Evolutionary conservation across 139 green algal species (phyloP).

Genomic region (Micractinium conductrix): DNA sequence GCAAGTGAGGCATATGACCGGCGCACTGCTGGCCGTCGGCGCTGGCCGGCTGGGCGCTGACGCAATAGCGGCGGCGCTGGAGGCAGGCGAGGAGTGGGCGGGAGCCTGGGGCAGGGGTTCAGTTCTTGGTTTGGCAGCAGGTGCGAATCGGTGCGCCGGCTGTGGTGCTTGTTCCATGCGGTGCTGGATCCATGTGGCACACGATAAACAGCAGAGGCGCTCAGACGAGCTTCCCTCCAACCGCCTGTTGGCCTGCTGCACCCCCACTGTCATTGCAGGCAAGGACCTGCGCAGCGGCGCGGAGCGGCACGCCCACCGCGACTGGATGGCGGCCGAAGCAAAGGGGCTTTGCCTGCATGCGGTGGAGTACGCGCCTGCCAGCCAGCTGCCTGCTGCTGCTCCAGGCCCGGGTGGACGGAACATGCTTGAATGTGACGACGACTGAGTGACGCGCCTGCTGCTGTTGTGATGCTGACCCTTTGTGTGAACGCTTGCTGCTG

Average conservation of each 20-base stretch:
- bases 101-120: no score
- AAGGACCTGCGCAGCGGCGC: no score
- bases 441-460: no score
- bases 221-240: no score
- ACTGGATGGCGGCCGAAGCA: conserved; percentile 65
- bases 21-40: conserved; percentile 62
- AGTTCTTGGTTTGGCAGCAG: no score
- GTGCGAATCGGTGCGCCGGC: no score
- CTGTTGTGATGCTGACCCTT: not conserved
- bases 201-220: no score
- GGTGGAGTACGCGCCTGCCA: conserved; percentile 1
- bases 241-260: no score
- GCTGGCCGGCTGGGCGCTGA: conserved; percentile 25
- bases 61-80: conserved; percentile 15
- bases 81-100: not conserved
- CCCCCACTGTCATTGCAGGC: no score
- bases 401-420: not conserved
- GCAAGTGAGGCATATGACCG: conserved; percentile 69
- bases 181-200: no score
- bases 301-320: conserved; percentile 35
- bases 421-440: not conserved
- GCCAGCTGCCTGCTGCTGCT: not conserved
- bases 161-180: no score
- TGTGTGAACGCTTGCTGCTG: not conserved
- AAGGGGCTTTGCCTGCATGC: conserved; percentile 57